A percentile compares a stretch with the other conserved stretches of the same genome.
Evolutionary conservation across 441 rosid genomes (phyloP).

Genomic region (Gossypium trilobum): DNA sequence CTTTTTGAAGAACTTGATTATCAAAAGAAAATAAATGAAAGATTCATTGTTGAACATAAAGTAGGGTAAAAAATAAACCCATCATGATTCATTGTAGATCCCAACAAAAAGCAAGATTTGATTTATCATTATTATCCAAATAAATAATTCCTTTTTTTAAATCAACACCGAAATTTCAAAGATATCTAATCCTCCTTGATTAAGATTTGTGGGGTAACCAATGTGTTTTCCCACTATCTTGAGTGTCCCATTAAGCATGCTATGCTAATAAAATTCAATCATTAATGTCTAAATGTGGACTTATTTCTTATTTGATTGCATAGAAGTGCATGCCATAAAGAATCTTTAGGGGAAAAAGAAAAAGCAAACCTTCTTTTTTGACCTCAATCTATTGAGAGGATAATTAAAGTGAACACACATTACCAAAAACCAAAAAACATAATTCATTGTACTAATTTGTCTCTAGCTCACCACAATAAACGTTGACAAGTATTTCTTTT

Average conservation of each 20-base stretch:
- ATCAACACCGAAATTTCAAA: neutral
- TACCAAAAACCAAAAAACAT: neutral
- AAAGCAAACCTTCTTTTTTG: slow-evolving; percentile 16
- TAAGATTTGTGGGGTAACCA: slow-evolving; percentile 21
- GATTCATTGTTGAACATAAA: neutral
- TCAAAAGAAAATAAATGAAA: neutral
- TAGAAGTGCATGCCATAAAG: slow-evolving; percentile 12
- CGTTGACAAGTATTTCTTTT: neutral
- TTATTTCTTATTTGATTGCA: neutral
- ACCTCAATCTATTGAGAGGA: slow-evolving; percentile 16
- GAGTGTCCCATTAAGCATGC: slow-evolving; percentile 26
- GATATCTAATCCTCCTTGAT: slow-evolving; percentile 15
- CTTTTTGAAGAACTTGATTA: neutral
- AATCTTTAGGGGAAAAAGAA: slow-evolving; percentile 1
- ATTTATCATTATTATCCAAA: neutral
- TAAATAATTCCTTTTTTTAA: neutral
- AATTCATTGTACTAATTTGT: neutral
- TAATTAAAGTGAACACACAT: neutral
- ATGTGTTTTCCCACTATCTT: slow-evolving; percentile 3
- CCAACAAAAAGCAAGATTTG: neutral
- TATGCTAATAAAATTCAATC: slow-evolving; percentile 21
- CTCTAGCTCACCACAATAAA: slow-evolving; percentile 11
- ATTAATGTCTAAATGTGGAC: slow-evolving; percentile 19
- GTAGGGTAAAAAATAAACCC: neutral
- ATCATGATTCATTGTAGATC: neutral